Evolutionary conservation across 768 basidiomycete species (phyloP).

Genomic region (Zangia roseola): DNA sequence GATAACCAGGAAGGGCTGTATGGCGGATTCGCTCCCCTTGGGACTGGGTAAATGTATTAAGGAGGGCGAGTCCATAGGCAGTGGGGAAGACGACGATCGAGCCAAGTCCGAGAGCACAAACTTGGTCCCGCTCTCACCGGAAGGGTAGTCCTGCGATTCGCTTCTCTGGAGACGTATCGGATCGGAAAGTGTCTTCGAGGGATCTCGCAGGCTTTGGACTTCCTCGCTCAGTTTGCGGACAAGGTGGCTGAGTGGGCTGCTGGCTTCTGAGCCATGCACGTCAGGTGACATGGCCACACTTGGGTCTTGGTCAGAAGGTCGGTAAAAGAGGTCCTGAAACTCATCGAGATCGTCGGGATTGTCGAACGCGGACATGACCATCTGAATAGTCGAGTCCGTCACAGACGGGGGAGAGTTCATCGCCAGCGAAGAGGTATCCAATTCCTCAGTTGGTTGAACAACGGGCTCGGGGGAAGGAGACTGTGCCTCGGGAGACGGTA

Average conservation of each 20-base stretch:
- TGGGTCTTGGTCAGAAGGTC: constrained; percentile 32
- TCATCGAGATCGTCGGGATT: constrained; percentile 67
- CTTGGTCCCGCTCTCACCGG: constrained; percentile 11
- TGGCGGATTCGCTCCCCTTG: constrained; percentile 1
- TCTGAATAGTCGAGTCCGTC: constrained; percentile 38
- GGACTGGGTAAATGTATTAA: constrained; percentile 8
- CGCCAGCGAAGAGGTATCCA: constrained; percentile 3
- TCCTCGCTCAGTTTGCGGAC: constrained; percentile 42
- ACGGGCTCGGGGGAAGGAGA: not conserved
- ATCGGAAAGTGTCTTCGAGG: constrained; percentile 12
- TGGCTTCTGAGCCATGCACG: constrained; percentile 28
- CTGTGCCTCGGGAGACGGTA: not conserved
- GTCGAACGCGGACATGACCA: constrained; percentile 47
- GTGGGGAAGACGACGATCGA: constrained; percentile 15
- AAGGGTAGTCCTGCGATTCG: constrained; percentile 7
- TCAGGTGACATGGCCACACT: constrained; percentile 26
- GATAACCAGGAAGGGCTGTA: constrained; percentile 4
- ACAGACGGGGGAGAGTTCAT: constrained; percentile 19
- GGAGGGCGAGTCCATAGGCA: constrained; percentile 8
- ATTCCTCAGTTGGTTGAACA: constrained; percentile 40
- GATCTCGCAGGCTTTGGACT: constrained; percentile 28
- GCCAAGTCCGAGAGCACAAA: constrained; percentile 20
- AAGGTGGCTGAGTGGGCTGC: constrained; percentile 38
- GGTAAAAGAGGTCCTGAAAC: constrained; percentile 74
- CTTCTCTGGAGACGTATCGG: constrained; percentile 6